Evolutionary conservation across 768 basidiomycete genomes (phyloP).

Genomic region (Cystofilobasidium bisporidii): DNA sequence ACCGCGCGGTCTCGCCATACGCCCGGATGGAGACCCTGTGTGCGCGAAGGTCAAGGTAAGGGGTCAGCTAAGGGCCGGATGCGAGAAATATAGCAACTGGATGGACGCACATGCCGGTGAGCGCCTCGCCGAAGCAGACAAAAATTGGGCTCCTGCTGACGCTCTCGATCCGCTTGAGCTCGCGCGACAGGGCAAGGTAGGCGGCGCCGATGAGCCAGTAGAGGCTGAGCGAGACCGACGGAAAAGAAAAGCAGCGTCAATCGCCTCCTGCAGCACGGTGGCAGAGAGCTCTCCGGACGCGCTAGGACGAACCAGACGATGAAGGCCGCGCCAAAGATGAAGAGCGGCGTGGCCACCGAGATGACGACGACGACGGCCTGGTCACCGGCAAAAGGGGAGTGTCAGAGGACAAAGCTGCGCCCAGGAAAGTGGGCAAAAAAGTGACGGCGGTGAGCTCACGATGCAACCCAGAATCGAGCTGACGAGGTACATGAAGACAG

Average conservation of each 20-base stretch:
- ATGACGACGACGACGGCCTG: slow-evolving; percentile 40
- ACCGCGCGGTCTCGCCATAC: slow-evolving; percentile 42
- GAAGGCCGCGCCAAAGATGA: slow-evolving; percentile 4
- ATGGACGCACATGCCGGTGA: not conserved
- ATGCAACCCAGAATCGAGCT: slow-evolving; percentile 28
- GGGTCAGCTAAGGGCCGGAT: not conserved
- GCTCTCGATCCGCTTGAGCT: slow-evolving; percentile 43
- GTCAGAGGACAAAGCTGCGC: not conserved
- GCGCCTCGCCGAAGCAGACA: slow-evolving; percentile 40
- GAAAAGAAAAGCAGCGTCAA: no score
- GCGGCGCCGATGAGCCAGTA: slow-evolving; percentile 40
- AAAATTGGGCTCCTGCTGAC: slow-evolving; percentile 40
- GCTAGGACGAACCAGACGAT: slow-evolving; percentile 18
- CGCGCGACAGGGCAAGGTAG: slow-evolving; percentile 41
- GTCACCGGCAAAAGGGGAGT: slow-evolving; percentile 34
- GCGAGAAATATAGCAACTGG: not conserved
- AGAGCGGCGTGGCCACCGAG: slow-evolving; percentile 35
- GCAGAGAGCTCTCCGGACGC: no score
- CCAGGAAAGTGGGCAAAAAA: not conserved
- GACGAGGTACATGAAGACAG: not conserved
- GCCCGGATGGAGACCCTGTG: slow-evolving; percentile 43
- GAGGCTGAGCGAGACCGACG: slow-evolving; percentile 34
- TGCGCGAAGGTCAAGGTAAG: slow-evolving; percentile 25
- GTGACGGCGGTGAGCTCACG: no score
- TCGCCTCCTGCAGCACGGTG: not conserved